Conservation (phyloP, 2,329 filamentous ascomycete genomes). For the Hymenoscyphus fraxineus region DNA sequence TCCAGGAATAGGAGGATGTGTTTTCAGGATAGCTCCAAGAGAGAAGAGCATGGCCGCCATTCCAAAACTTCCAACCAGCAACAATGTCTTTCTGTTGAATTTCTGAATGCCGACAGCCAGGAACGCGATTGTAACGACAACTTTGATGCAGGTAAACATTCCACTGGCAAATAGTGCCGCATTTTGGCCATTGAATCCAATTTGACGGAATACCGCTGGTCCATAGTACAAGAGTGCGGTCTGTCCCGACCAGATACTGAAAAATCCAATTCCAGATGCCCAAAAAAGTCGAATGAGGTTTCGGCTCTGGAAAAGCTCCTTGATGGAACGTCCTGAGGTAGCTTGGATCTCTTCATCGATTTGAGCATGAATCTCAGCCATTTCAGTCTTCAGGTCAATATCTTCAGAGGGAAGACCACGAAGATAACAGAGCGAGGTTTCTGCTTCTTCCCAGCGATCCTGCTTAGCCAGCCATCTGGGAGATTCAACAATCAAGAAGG, state of each 20-base stretch:
- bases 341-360: slow-evolving; percentile 45
- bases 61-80: slow-evolving; percentile 44
- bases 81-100: slow-evolving; percentile 44
- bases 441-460: slow-evolving; percentile 49
- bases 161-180: slow-evolving; percentile 17
- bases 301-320: slow-evolving; percentile 38
- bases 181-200: slow-evolving; percentile 18
- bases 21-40: slow-evolving; percentile 44
- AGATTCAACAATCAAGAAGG: slow-evolving; percentile 26
- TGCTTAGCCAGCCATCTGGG: slow-evolving; percentile 39
- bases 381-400: slow-evolving; percentile 36
- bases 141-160: slow-evolving; percentile 20
- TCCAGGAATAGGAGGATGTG: slow-evolving; percentile 35
- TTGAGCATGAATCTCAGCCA: slow-evolving; percentile 42
- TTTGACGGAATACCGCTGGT: slow-evolving; percentile 17
- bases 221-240: slow-evolving; percentile 22
- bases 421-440: slow-evolving; percentile 46
- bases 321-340: slow-evolving; percentile 44
- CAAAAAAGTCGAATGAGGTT: slow-evolving; percentile 6
- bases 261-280: slow-evolving; percentile 30
- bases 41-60: slow-evolving; percentile 52
- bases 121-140: slow-evolving; percentile 11
- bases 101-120: slow-evolving; percentile 37
- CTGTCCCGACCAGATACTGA: slow-evolving; percentile 36
- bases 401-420: slow-evolving; percentile 39